phyloP scores from a whole-genome alignment of 768 basidiomycete genomes.

The Podaxis pistillaris region DNA sequence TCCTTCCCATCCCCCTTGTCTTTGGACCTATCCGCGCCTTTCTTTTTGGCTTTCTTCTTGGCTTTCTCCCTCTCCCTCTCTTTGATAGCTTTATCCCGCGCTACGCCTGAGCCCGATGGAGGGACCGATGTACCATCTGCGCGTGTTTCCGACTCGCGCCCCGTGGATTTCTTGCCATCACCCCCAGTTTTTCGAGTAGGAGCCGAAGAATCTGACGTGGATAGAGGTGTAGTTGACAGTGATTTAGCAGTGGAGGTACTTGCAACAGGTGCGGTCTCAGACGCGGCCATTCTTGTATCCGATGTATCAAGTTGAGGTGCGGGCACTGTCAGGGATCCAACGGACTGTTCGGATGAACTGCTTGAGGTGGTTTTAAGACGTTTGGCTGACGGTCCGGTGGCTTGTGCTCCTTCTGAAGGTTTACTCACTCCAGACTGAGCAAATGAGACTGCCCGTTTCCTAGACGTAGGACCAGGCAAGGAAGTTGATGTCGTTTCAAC shows the following conservation, averaged over 20 bases:
- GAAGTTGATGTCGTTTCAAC: neutral
- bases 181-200: neutral
- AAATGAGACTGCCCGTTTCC: slow-evolving; percentile 14
- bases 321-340: no score
- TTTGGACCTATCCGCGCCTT: slow-evolving; percentile 14
- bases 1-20: slow-evolving; percentile 10
- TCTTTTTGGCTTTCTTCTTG: slow-evolving; percentile 17
- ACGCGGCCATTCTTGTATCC: neutral
- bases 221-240: neutral
- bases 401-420: neutral
- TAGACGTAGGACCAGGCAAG: neutral
- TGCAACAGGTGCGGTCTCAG: neutral
- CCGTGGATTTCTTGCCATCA: slow-evolving; percentile 1
- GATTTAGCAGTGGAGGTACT: neutral
- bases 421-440: neutral
- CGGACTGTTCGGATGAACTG: neutral
- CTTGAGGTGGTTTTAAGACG: neutral
- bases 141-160: neutral
- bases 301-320: neutral
- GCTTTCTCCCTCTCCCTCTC: slow-evolving; percentile 2
- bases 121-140: neutral
- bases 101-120: neutral
- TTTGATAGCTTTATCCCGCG: slow-evolving; percentile 13
- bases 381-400: slow-evolving; percentile 5
- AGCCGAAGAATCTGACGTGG: neutral